Conservation (phyloP, 371 early-diverging fungal species). For the Rhizopus arrhizus region DNA sequence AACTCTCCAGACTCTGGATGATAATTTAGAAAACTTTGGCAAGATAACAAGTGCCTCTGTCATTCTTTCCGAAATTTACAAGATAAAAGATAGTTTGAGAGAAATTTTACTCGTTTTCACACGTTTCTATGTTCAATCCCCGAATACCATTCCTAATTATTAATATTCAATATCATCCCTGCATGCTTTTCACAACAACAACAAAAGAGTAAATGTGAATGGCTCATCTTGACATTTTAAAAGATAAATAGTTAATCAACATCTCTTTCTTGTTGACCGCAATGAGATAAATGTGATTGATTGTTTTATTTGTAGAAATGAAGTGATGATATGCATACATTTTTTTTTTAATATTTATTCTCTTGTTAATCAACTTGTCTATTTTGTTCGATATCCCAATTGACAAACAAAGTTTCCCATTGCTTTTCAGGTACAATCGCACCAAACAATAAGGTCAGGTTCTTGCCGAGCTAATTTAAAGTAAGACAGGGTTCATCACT, state of each 20-base stretch:
- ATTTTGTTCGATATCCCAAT: constrained; percentile 19
- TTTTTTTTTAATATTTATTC: neutral
- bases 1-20: constrained; percentile 57
- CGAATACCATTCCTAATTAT: too few relatives aligned
- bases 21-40: constrained; percentile 51
- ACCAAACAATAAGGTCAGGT: constrained; percentile 48
- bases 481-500: too few relatives aligned
- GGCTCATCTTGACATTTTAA: too few relatives aligned
- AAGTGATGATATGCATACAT: neutral
- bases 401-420: constrained; percentile 46
- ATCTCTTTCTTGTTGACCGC: too few relatives aligned
- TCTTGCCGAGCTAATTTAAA: constrained; percentile 34
- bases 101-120: neutral
- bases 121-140: too few relatives aligned
- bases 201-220: too few relatives aligned
- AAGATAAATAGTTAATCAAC: too few relatives aligned
- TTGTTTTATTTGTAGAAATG: too few relatives aligned
- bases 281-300: too few relatives aligned
- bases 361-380: neutral
- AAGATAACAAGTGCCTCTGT: constrained; percentile 21
- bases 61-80: constrained; percentile 6
- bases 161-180: too few relatives aligned
- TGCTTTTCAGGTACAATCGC: constrained; percentile 45
- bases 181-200: too few relatives aligned
- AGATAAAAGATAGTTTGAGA: constrained; percentile 6